These are phyloP conservation scores for Trypanosoma avium DNA, from an alignment of 208 protist genomes.

Conservation along the genomic window DNA sequence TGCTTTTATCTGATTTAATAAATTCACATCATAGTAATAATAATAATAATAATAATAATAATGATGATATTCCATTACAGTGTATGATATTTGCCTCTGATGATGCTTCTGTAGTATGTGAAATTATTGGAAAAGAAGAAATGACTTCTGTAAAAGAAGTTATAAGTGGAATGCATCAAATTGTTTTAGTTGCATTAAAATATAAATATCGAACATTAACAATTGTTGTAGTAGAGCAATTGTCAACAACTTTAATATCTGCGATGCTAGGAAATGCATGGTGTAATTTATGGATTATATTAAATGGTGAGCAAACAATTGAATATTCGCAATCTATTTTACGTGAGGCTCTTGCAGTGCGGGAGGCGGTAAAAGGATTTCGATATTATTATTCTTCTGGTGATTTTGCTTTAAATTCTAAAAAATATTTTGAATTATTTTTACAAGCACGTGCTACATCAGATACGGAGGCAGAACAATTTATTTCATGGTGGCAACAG, in stretches of 20 bases:
- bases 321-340: conserved; percentile 11
- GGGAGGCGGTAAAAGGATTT: conserved; percentile 20
- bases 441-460: conserved; percentile 6
- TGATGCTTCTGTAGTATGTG: conserved; percentile 32
- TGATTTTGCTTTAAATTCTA: background rate
- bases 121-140: conserved; percentile 24
- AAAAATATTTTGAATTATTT: background rate
- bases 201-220: conserved; percentile 11
- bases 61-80: conserved; percentile 22
- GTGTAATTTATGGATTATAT: conserved; percentile 21
- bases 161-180: conserved; percentile 15
- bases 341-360: conserved; percentile 22
- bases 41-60: background rate
- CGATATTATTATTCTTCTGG: background rate
- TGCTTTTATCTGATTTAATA: conserved; percentile 12
- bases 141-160: conserved; percentile 18
- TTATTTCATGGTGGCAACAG: conserved; percentile 1
- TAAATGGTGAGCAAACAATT: background rate
- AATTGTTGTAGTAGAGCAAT: conserved; percentile 23
- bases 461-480: conserved; percentile 13
- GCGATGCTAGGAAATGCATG: conserved; percentile 14
- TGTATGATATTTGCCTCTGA: conserved; percentile 70
- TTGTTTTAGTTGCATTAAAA: conserved; percentile 28
- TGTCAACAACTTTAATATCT: conserved; percentile 27
- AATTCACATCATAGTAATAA: background rate